These are phyloP conservation scores for Penicillium ochrochloron DNA, from an alignment of 495 filamentous ascomycete species.

Conservation along the genomic window DNA sequence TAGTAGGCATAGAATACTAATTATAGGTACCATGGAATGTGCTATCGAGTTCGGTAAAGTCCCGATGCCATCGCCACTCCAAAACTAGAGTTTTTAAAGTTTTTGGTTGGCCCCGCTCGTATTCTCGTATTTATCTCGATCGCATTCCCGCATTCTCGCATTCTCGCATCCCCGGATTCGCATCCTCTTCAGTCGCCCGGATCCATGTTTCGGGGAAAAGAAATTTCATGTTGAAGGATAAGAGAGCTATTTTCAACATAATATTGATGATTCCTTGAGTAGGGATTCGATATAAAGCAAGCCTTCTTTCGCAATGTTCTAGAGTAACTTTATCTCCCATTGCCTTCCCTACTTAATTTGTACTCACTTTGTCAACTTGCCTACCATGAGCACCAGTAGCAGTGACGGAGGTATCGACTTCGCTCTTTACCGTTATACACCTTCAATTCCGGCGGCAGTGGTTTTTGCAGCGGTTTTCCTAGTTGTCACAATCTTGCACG, in stretches of 20 bases:
- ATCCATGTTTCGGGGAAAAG: not conserved
- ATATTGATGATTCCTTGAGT: not conserved
- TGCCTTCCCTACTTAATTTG: not conserved
- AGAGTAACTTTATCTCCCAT: not conserved
- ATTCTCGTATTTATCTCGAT: constrained; percentile 14
- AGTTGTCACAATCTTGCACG: constrained; percentile 48
- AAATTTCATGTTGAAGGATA: not conserved
- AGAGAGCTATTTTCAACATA: not conserved
- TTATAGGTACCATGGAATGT: not conserved
- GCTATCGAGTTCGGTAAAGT: not conserved
- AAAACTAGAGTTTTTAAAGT: not conserved
- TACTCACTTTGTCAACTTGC: not conserved
- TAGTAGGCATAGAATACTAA: not conserved
- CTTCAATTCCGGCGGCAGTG: constrained; percentile 53
- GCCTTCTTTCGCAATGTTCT: not conserved
- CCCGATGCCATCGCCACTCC: not conserved
- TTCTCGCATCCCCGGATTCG: constrained; percentile 11
- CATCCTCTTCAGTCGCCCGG: not conserved
- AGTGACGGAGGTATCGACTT: constrained; percentile 18
- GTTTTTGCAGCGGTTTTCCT: constrained; percentile 57
- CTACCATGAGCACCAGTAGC: constrained; percentile 14
- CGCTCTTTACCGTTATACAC: constrained; percentile 38
- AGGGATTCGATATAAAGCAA: not conserved
- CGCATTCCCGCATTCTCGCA: constrained; percentile 21
- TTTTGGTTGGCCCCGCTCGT: constrained; percentile 5